Evolutionary conservation across 2,329 filamentous ascomycete species (phyloP), one percentile per base, ranked within the genome.

Genomic region (Aureobasidium sp.): DNA sequence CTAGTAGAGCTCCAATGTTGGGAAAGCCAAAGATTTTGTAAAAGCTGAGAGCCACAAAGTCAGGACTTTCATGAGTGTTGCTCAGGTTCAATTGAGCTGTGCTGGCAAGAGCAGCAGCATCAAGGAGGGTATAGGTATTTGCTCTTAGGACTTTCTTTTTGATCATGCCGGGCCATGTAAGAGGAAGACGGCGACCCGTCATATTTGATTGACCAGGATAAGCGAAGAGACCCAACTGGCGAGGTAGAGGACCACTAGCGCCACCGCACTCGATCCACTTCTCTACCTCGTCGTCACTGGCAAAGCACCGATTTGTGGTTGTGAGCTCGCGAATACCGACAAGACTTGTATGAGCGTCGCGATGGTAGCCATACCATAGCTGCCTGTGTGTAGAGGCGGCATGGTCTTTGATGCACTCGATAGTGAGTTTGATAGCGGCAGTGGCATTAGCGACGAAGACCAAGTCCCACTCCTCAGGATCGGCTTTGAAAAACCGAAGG

Each of bases 21-120:
- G 93, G 93, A 66, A 97, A 97, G 1, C 94, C 93, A 73, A 97
- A 97, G n/a, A 97, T 92, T 73, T 97, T 99, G 77, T 97, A 95
- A 66, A 97, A 86, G 73, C 92, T 97, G 46, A 97, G 70, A 0
- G 90, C 88, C 0, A 85, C 87, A 67, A 97, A 97, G 72, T 97
- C 93, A 1, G 93, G 89, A 0, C 88, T 85, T 0, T 75, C 71
- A 0, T 78, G 76, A 0, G 80, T 68, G 67, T 89, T 76, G 61
- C 84, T 79, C 2, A 97, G 77, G 69, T 95, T 84, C 7, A 97
- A 78, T 0, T 84, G 85, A 5, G 89, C 85, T 0, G 92, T 96
- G 8, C 91, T 87, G 10, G 86, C 87, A 12, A 90, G 79, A 0
- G 91, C 89, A 5, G 94, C 92, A 10, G 90, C 92, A 74, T 99